Evolutionary conservation across 805 yeast species (phyloP), one percentile per base, ranked within the genome.

Genomic region (Schizosaccharomyces lindneri): DNA sequence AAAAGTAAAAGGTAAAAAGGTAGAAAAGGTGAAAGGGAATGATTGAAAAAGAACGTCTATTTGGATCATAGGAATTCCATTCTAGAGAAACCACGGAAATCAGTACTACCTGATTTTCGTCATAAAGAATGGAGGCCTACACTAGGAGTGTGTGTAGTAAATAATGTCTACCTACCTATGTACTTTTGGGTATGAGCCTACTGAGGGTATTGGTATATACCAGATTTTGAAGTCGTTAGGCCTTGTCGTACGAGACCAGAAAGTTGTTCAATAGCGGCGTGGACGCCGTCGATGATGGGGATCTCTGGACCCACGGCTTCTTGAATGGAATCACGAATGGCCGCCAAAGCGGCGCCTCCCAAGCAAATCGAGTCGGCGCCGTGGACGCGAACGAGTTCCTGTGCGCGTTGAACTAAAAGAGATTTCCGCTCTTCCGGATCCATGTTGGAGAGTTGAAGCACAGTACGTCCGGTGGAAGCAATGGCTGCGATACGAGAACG

Each of bases 311-410:
- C 78, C 5, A 67, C 68, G 17, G 72, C 67, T 15, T 63, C 67
- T 3, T 64, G 32, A 60, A 78, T 70, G 63, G 72, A 71, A 15
- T 66, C 67, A 63, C 76, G 80, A 63, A 78, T 68, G 0, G 81
- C 81, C 0, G 79, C 76, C 80, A 78, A 76, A 0, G 81, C 81
- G 9, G 81, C 81, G 65, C 81, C 78, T 0, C 81, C 81, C 62
- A 78, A 69, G 51, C 78, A 64, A 7, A 78, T 73, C 61, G 75
- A 72, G 61, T 71, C 69, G 31, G 77, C 74, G 1, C 73, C 69
- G 21, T 43, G 24, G 41, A 67, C 70, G 4, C 64, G 66, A 5
- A 68, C 69, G 7, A 72, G 70, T 19, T 55, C 57, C 19, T 46
- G 55, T 0, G 73, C 70, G 3, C 70, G 65, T n/a, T 63, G 62